These are phyloP conservation scores for Cucumis hystrix DNA, from an alignment of 306 rosid genomes.

Conservation along the genomic window DNA sequence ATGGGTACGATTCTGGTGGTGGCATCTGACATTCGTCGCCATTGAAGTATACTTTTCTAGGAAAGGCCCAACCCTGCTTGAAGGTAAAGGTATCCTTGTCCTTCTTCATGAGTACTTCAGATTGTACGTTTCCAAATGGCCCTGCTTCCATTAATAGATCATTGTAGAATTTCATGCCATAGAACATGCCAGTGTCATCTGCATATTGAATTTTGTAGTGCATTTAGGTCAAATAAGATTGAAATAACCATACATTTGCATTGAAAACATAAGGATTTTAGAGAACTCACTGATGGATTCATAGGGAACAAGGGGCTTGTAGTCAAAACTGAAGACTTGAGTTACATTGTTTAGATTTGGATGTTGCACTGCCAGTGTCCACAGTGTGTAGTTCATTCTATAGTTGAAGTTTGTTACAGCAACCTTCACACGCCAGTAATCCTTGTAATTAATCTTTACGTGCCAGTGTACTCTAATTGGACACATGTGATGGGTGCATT, in stretches of 20 bases:
- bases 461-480: constrained; percentile 85
- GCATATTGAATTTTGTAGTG: constrained; percentile 15
- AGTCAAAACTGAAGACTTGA: constrained; percentile 80
- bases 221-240: not conserved
- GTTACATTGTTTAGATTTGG: constrained; percentile 89
- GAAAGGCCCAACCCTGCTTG: constrained; percentile 92
- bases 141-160: constrained; percentile 89
- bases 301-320: constrained; percentile 75
- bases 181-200: constrained; percentile 97
- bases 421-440: constrained; percentile 77
- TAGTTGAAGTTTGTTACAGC: constrained; percentile 74
- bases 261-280: not conserved
- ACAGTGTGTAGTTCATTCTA: constrained; percentile 52
- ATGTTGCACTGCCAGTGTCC: constrained; percentile 81
- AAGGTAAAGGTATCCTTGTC: constrained; percentile 60
- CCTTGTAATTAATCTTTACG: constrained; percentile 61
- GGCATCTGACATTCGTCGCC: constrained; percentile 91
- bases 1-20: constrained; percentile 77
- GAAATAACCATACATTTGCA: not conserved
- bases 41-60: constrained; percentile 79
- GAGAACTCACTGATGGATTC: constrained; percentile 62
- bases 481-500: constrained; percentile 86
- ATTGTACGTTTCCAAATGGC: constrained; percentile 70
- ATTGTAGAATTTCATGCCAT: constrained; percentile 79
- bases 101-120: constrained; percentile 72